phyloP scores from a whole-genome alignment of 192 early-diverging fungal species.

The Linnemannia schmuckeri region DNA sequence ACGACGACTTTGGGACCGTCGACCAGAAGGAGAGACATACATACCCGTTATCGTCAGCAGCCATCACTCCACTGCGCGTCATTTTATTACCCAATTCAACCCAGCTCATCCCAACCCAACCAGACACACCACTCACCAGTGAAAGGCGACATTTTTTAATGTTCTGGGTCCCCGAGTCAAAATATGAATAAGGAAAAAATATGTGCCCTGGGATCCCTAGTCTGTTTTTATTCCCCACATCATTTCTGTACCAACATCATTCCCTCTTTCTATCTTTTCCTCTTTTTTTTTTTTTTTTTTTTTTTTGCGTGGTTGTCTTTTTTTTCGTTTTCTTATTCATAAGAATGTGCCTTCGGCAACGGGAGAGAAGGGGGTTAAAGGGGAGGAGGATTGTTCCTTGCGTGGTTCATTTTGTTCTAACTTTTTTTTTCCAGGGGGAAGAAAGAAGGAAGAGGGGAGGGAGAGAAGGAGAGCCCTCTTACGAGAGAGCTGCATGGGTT shows the following conservation, averaged over 20 bases:
- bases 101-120: neutral
- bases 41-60: neutral
- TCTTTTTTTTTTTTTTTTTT: neutral
- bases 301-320: neutral
- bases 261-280: no score
- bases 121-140: neutral
- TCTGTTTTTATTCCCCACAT: neutral
- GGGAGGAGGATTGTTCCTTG: neutral
- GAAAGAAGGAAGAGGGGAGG: neutral
- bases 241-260: neutral
- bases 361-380: neutral
- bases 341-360: conserved; percentile 2
- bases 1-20: neutral
- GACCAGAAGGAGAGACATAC: neutral
- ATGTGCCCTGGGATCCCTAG: conserved; percentile 2
- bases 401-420: neutral
- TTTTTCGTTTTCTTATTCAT: neutral
- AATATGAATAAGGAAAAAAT: neutral
- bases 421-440: neutral
- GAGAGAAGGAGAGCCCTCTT: no score
- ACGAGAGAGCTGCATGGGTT: neutral
- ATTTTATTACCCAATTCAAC: neutral
- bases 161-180: conserved; percentile 10
- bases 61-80: neutral
- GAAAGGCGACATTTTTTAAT: neutral